A percentile compares a stretch with the other conserved stretches of the same genome.
phyloP scores from a whole-genome alignment of 495 filamentous ascomycete genomes.

The Trichoderma asperelloides region DNA sequence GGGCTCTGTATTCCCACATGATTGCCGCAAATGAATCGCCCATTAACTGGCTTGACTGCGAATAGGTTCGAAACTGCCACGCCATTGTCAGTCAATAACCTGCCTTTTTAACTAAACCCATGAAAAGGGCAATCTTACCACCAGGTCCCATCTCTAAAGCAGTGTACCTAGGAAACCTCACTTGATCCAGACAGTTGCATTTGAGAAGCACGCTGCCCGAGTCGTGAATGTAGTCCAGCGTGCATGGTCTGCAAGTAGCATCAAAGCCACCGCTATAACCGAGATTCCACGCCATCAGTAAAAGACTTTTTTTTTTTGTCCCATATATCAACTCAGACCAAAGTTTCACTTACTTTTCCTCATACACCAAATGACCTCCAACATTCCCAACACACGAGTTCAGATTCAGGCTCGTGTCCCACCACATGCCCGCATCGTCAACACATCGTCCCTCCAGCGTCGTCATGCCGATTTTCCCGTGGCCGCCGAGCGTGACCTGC shows the following conservation, averaged over 20 bases:
- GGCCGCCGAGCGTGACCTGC: neutral
- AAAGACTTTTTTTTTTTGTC: neutral
- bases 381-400: conserved; percentile 2
- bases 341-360: neutral
- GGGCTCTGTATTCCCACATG: neutral
- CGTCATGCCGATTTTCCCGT: neutral
- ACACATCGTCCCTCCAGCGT: neutral
- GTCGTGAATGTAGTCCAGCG: neutral
- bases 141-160: neutral
- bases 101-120: neutral
- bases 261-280: conserved; percentile 7
- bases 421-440: neutral
- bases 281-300: neutral
- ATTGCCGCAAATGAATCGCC: neutral
- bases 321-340: neutral
- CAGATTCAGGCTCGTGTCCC: neutral
- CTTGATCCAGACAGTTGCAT: neutral
- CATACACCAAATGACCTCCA: neutral
- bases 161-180: neutral
- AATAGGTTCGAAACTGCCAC: neutral
- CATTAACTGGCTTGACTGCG: neutral
- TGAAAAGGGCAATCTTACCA: neutral
- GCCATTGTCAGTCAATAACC: neutral
- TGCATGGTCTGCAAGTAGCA: neutral
- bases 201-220: neutral